Base-by-base conservation (phyloP, 768 basidiomycete species). In the Butyriboletus loyo region DNA sequence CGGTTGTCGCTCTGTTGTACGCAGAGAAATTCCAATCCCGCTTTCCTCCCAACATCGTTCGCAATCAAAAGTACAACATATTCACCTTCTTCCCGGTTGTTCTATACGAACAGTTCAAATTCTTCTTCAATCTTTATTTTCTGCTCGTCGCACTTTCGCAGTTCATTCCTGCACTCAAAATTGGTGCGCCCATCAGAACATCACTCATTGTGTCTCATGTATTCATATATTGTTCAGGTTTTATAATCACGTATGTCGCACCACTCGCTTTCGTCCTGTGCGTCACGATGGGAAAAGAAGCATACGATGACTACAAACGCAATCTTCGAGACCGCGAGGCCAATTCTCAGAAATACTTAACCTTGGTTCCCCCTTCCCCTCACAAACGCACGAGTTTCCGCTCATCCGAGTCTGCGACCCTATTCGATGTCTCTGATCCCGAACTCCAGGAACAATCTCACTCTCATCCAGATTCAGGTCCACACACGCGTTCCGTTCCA, bases 111-210 rank as follows among this genome's bases (percentile, higher is more conserved):
- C 96, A 98, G 69, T 99, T 98, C 86, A 98, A 98, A 72, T 98
- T 96, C 78, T 99, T 99, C 77, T 98, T 97, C 84, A 99, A 98
- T 67, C 79, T 98, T 7, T 99, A 98, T 71, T 99, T 99, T 67
- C 82, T 98, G 11, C 85, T 98, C 22, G 97, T 99, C 34, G 97
- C 97, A 0, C 77, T 98, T 8, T 93, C 90, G 9, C 97, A 98
- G 70, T 97, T 99, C 66, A 75, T 99, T 17, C 97, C 97, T 14
- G 89, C 94, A 0, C 81, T 99, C 53, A 94, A 93, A 75, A 99
- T 97, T 53, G 95, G 94, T 92, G 47, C 41, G 83, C 74, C 27
- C 19, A 46, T 31, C 40, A 38, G 1, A 41, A 27, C 3, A 28
- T 38, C 1, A 21, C 17, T 30, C 15, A 15, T 24, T 5, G 4